Base-by-base conservation (phyloP, 179 eudicot genomes). In the Corrigiola litoralis region DNA sequence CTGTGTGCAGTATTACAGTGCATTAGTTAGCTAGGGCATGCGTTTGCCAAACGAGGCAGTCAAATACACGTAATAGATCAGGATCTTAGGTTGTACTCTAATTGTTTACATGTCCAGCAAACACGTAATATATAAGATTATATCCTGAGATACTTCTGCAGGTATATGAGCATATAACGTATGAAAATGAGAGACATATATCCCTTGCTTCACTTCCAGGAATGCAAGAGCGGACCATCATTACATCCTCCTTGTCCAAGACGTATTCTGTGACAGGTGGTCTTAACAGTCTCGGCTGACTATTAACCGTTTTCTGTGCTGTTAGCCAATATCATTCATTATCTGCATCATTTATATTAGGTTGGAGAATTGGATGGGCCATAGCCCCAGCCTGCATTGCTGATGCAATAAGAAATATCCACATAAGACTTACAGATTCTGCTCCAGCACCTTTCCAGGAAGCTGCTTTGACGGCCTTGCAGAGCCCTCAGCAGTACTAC, bases 361-460 rank as follows among this genome's bases (percentile, higher is more conserved):
- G 98, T 69, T 92, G 98, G 98, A 84, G 98, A 71, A 70, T 92
- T 49, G 98, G 98, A 67, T 92, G 98, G 98, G 98, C 98, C 27
- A 75, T 90, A 36, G 95, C 87, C 17, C 85, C 98, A 10, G 50
- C 86, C 38, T 81, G 81, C 68, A 73, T 92, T 63, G 95, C 95
- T 28, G 83, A 90, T 51, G 95, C 97, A 37, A 86, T 92, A 23
- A 75, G 89, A 74, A 92, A 92, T 68, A 86, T 90, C 51, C 98
- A 92, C 68, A 68, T 82, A 33, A 85, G 76, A 80, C 66, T 92
- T 44, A 83, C 90, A 25, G 98, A 90, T 78, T 92, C 94, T 65
- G 98, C 98, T 79, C 98, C 98, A 23, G 95, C 98, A 63, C 98
- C 98, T 72, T 90, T 92, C 66, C 98, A 92, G 74, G 97, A 90